Evolutionary conservation across 106 monocot genomes (phyloP).

Genomic region (Dioscorea zingiberensis): DNA sequence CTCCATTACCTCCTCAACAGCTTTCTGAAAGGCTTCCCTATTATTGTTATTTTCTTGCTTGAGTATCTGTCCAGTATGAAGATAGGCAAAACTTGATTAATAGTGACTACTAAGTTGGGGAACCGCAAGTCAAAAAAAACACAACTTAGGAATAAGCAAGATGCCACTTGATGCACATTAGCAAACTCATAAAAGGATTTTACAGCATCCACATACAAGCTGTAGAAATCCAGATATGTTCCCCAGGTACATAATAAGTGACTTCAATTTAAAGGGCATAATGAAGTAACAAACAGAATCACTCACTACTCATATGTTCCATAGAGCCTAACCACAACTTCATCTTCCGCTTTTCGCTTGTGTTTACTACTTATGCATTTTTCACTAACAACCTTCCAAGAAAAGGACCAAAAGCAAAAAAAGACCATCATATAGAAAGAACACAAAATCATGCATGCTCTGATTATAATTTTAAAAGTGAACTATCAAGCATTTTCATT

Average conservation of each 20-base stretch:
- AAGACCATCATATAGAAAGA: not conserved
- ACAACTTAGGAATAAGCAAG: not conserved
- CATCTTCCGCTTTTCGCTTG: conserved; percentile 30
- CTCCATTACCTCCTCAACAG: conserved; percentile 33
- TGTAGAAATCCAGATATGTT: conserved; percentile 1
- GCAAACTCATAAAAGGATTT: too few species aligned
- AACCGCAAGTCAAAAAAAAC: not conserved
- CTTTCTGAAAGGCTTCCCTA: conserved; percentile 30
- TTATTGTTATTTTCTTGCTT: conserved; percentile 27
- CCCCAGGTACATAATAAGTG: not conserved
- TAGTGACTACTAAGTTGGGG: not conserved
- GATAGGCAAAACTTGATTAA: not conserved
- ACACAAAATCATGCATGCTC: too few species aligned
- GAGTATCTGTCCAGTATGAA: conserved; percentile 11
- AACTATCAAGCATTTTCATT: too few species aligned
- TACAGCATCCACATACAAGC: too few species aligned
- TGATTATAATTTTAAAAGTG: too few species aligned
- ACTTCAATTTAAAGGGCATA: not conserved
- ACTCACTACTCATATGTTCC: conserved; percentile 56
- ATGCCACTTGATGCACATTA: conserved; percentile 17
- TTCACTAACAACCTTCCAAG: conserved; percentile 35
- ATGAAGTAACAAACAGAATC: not conserved
- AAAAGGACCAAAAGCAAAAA: not conserved
- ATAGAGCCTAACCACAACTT: conserved; percentile 41
- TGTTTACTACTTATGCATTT: conserved; percentile 16